Evolutionary conservation across 495 filamentous ascomycete species (phyloP).

Genomic region (Trichoderma erinaceum): DNA sequence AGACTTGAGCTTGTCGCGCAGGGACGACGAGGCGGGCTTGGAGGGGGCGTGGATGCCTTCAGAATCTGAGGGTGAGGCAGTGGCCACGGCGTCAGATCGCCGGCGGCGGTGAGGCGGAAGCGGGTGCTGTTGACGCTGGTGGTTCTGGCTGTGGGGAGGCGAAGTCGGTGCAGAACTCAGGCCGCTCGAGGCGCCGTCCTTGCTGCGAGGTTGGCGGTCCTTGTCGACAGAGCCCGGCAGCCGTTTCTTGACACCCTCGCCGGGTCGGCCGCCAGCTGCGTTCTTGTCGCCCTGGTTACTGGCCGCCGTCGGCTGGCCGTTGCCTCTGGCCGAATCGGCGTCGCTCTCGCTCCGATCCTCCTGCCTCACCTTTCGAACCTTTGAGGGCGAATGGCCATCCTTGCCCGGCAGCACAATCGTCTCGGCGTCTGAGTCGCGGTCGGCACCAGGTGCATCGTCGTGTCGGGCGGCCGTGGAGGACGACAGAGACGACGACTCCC

Average conservation of each 20-base stretch:
- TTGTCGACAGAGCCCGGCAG: slow-evolving; percentile 24
- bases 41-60: slow-evolving; percentile 32
- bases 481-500: slow-evolving; percentile 6
- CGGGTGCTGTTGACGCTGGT: slow-evolving; percentile 33
- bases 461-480: slow-evolving; percentile 17
- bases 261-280: slow-evolving; percentile 20
- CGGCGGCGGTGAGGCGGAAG: slow-evolving; percentile 20
- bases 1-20: slow-evolving; percentile 34
- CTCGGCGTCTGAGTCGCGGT: slow-evolving; percentile 72
- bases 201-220: slow-evolving; percentile 37
- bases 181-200: slow-evolving; percentile 43
- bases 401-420: slow-evolving; percentile 73
- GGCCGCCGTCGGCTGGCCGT: slow-evolving; percentile 29
- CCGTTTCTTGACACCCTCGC: slow-evolving; percentile 44
- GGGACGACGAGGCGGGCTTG: slow-evolving; percentile 24
- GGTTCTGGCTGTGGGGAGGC: slow-evolving; percentile 33
- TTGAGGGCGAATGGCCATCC: slow-evolving; percentile 61
- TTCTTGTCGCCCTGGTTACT: slow-evolving; percentile 24
- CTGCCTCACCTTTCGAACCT: slow-evolving; percentile 61
- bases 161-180: slow-evolving; percentile 52
- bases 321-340: slow-evolving; percentile 33
- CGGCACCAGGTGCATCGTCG: slow-evolving; percentile 39
- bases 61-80: slow-evolving; percentile 35
- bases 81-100: slow-evolving; percentile 10
- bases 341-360: slow-evolving; percentile 59